A percentile compares a stretch with the other conserved stretches of the same genome.
These are phyloP conservation scores for Pholiota conissans DNA, from an alignment of 768 basidiomycete genomes.

Conservation along the genomic window DNA sequence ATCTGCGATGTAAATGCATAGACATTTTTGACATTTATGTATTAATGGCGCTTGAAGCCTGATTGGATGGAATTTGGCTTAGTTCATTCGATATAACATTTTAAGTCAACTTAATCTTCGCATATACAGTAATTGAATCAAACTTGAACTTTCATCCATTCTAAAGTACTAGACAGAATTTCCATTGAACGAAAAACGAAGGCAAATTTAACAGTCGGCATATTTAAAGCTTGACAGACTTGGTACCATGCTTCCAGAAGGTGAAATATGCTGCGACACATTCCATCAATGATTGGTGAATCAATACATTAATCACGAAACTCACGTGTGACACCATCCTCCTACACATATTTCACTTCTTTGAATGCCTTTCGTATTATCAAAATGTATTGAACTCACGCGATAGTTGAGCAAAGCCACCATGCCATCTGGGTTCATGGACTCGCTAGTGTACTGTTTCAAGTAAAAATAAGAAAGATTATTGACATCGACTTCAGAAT, in stretches of 20 bases:
- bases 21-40: too few relatives aligned
- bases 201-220: slow-evolving; percentile 6
- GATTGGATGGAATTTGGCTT: neutral
- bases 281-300: neutral
- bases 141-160: too few relatives aligned
- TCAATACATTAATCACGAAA: slow-evolving; percentile 12
- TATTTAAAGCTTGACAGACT: slow-evolving; percentile 67
- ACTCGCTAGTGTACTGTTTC: slow-evolving; percentile 65
- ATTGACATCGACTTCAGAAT: neutral
- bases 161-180: neutral
- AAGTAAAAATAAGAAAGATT: neutral
- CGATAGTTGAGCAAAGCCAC: slow-evolving; percentile 94
- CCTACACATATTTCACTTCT: slow-evolving; percentile 34
- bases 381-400: slow-evolving; percentile 36
- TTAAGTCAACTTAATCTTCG: too few relatives aligned
- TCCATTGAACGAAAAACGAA: slow-evolving; percentile 9
- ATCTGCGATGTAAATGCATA: too few relatives aligned
- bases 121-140: too few relatives aligned
- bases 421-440: slow-evolving; percentile 90
- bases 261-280: slow-evolving; percentile 73
- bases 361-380: neutral
- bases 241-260: slow-evolving; percentile 95
- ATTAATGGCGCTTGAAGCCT: neutral
- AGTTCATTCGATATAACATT: too few relatives aligned
- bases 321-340: slow-evolving; percentile 82